A percentile compares a stretch with the other conserved stretches of the same genome.
Conservation (phyloP, 768 basidiomycete genomes). For the Lactifluus volemus region DNA sequence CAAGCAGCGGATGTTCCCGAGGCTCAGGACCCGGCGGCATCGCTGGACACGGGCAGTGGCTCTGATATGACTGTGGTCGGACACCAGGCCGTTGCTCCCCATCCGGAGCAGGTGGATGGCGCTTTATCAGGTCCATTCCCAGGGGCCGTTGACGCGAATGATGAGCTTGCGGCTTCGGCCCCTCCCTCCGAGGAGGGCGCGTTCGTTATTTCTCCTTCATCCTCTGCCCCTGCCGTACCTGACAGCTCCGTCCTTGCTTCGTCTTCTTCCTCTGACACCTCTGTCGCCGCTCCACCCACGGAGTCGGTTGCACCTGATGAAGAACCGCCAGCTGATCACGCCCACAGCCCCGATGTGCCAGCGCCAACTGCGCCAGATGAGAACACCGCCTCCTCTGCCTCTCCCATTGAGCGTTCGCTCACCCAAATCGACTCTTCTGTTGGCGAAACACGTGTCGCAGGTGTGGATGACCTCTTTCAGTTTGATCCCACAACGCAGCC, state of each 20-base stretch:
- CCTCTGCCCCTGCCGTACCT: slow-evolving; percentile 15
- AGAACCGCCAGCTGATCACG: slow-evolving; percentile 19
- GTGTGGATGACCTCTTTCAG: slow-evolving; percentile 8
- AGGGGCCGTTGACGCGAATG: slow-evolving; percentile 1
- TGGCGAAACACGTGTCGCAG: neutral
- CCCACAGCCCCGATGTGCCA: slow-evolving; percentile 18
- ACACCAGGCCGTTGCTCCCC: slow-evolving; percentile 3
- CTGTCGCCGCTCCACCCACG: slow-evolving; percentile 18
- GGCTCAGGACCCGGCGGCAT: slow-evolving; percentile 2
- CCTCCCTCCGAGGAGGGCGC: slow-evolving; percentile 11
- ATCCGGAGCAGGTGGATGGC: slow-evolving; percentile 14
- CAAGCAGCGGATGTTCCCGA: slow-evolving; percentile 11
- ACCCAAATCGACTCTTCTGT: slow-evolving; percentile 6
- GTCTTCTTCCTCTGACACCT: slow-evolving; percentile 16
- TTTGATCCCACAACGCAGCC: slow-evolving; percentile 16
- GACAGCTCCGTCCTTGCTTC: slow-evolving; percentile 18
- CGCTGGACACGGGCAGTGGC: slow-evolving; percentile 6
- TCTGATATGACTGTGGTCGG: slow-evolving; percentile 4
- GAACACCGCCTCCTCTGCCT: slow-evolving; percentile 14
- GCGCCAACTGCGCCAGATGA: slow-evolving; percentile 13
- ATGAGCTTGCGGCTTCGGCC: slow-evolving; percentile 10
- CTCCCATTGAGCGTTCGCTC: slow-evolving; percentile 7
- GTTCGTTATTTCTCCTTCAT: slow-evolving; percentile 16
- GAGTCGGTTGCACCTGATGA: slow-evolving; percentile 15
- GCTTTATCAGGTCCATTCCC: slow-evolving; percentile 7